These are phyloP conservation scores for Brettanomyces anomalus DNA, from an alignment of 805 yeast species.

Conservation along the genomic window DNA sequence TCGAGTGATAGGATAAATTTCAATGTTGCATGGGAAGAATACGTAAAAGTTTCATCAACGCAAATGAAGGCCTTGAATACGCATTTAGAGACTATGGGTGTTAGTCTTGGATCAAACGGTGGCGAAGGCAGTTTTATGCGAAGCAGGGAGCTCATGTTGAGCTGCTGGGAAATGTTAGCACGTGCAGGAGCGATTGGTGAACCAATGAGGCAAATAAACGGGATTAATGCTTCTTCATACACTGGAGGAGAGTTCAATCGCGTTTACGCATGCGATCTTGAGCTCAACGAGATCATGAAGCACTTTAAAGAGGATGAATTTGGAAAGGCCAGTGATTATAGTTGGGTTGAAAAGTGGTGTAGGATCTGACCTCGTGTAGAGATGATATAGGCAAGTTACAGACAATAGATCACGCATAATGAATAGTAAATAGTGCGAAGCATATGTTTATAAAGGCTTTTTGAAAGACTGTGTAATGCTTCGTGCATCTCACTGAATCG, in stretches of 20 bases:
- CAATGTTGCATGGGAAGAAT: conserved; percentile 72
- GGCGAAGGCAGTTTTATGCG: conserved; percentile 2
- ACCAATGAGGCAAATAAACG: conserved; percentile 15
- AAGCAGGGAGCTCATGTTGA: conserved; percentile 6
- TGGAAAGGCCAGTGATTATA: background rate
- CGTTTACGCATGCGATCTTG: conserved; percentile 42
- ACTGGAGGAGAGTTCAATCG: conserved; percentile 32
- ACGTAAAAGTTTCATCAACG: conserved; percentile 41
- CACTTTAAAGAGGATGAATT: conserved; percentile 6
- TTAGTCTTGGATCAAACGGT: conserved; percentile 3
- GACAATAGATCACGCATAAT: background rate
- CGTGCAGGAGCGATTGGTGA: conserved; percentile 6
- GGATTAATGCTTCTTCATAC: conserved; percentile 14
- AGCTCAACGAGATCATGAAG: conserved; percentile 39
- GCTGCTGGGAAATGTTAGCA: conserved; percentile 12
- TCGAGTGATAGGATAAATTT: conserved; percentile 59
- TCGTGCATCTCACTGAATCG: no score
- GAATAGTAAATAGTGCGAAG: no score
- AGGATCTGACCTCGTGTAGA: conserved; percentile 7
- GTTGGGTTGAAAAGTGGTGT: conserved; percentile 19
- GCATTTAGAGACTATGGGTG: conserved; percentile 9
- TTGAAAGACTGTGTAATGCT: no score
- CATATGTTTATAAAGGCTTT: no score
- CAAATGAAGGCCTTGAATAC: conserved; percentile 28
- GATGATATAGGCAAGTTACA: background rate